These are phyloP conservation scores for Aspergillus sclerotiicarbonarius DNA, from an alignment of 495 filamentous ascomycete species.

Conservation along the genomic window DNA sequence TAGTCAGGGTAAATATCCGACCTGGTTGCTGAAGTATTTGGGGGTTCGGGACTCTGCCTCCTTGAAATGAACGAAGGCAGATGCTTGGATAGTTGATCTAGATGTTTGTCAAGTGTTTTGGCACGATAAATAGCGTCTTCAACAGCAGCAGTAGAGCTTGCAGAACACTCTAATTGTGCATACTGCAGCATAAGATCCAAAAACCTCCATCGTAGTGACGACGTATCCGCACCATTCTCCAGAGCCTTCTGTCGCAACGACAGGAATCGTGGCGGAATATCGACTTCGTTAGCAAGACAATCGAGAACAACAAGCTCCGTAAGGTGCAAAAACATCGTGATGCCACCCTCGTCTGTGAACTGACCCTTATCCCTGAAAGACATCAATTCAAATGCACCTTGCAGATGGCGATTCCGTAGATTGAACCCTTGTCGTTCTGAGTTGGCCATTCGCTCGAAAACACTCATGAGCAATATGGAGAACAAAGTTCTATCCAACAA, in stretches of 20 bases:
- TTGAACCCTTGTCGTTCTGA: neutral
- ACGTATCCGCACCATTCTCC: neutral
- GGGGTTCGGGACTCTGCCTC: neutral
- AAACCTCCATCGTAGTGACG: slow-evolving; percentile 6
- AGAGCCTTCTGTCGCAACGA: neutral
- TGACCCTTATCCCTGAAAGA: slow-evolving; percentile 2
- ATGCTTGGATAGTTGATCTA: neutral
- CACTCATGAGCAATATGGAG: slow-evolving; percentile 1
- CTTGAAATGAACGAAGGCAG: neutral
- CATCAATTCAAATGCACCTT: slow-evolving; percentile 5
- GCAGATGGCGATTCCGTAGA: neutral
- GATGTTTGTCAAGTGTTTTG: neutral
- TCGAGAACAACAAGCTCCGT: slow-evolving; percentile 2
- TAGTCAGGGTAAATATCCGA: neutral
- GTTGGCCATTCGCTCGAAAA: slow-evolving; percentile 4
- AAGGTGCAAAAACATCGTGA: slow-evolving; percentile 1
- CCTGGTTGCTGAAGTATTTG: neutral
- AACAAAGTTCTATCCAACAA: slow-evolving; percentile 4
- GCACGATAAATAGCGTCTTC: neutral
- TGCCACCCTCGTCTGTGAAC: neutral
- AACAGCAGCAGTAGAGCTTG: neutral
- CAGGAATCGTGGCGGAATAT: neutral
- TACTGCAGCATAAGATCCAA: slow-evolving; percentile 5
- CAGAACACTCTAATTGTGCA: neutral
- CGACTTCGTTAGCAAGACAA: slow-evolving; percentile 2